These are phyloP conservation scores for Phytomonas francai DNA, from an alignment of 208 protist species.

Conservation along the genomic window DNA sequence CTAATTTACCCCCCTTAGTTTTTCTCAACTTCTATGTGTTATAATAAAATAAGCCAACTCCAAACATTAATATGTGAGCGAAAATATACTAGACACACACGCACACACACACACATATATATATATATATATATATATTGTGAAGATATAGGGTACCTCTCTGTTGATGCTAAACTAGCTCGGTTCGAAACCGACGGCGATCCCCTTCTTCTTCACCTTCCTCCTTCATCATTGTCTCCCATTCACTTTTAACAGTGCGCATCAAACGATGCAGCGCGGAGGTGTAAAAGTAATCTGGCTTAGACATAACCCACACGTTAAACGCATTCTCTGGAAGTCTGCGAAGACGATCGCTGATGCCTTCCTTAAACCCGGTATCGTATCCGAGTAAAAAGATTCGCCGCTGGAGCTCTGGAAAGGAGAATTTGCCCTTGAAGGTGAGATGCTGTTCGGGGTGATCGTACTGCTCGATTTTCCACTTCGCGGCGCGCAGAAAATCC, in stretches of 20 bases:
- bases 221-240: slow-evolving; percentile 38
- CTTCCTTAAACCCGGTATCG: slow-evolving; percentile 45
- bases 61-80: neutral
- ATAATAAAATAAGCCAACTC: slow-evolving; percentile 3
- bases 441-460: slow-evolving; percentile 58
- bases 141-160: neutral
- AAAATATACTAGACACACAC: neutral
- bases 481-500: slow-evolving; percentile 48
- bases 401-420: slow-evolving; percentile 41
- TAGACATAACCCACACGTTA: slow-evolving; percentile 77
- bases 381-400: slow-evolving; percentile 71
- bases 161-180: neutral
- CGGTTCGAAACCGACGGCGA: slow-evolving; percentile 15
- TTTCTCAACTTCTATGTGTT: neutral
- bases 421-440: slow-evolving; percentile 25
- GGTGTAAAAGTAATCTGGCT: slow-evolving; percentile 46
- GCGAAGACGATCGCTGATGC: slow-evolving; percentile 32
- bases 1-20: neutral
- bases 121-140: neutral
- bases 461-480: slow-evolving; percentile 80
- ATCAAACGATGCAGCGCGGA: slow-evolving; percentile 45
- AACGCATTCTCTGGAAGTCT: slow-evolving; percentile 64
- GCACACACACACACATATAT: neutral
- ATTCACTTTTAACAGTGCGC: slow-evolving; percentile 62
- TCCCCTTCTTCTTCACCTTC: slow-evolving; percentile 15